Conservation (phyloP, 2,329 filamentous ascomycete species). For the Aureobasidium musti region DNA sequence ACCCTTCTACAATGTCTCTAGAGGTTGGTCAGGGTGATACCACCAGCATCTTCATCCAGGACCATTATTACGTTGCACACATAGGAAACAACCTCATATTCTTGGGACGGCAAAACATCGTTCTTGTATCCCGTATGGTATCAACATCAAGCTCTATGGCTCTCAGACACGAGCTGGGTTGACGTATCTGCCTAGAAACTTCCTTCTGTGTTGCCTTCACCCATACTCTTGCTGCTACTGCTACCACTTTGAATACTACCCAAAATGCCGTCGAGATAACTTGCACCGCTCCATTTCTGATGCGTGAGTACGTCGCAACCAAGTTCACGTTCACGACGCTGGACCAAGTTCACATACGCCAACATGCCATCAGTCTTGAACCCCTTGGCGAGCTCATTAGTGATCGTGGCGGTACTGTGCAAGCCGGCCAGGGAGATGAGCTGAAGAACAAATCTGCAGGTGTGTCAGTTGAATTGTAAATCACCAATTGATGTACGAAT, state of each 20-base stretch:
- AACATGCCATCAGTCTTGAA: conserved; percentile 95
- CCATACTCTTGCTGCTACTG: conserved; percentile 89
- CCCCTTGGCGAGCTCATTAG: conserved; percentile 71
- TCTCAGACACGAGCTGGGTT: neutral
- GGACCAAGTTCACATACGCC: conserved; percentile 93
- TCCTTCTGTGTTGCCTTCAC: conserved; percentile 85
- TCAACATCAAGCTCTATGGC: neutral
- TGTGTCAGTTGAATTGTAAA: neutral
- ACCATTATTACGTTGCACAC: neutral
- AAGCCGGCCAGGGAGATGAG: conserved; percentile 65
- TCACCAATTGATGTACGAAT: neutral
- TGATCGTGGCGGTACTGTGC: conserved; percentile 65
- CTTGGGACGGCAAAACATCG: neutral
- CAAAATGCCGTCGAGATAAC: conserved; percentile 84
- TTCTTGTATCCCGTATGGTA: neutral
- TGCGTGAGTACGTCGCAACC: conserved; percentile 92
- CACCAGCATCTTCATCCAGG: neutral
- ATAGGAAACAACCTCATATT: neutral
- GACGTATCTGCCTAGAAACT: conserved; percentile 12
- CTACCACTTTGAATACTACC: conserved; percentile 90
- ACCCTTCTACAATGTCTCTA: too few relatives aligned
- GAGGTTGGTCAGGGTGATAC: neutral
- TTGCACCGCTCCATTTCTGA: conserved; percentile 79
- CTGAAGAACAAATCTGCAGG: conserved; percentile 49
- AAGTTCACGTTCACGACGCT: conserved; percentile 84